Base-by-base conservation (phyloP, 805 yeast species). In the Cyberlindnera xishuangbannaensis region DNA sequence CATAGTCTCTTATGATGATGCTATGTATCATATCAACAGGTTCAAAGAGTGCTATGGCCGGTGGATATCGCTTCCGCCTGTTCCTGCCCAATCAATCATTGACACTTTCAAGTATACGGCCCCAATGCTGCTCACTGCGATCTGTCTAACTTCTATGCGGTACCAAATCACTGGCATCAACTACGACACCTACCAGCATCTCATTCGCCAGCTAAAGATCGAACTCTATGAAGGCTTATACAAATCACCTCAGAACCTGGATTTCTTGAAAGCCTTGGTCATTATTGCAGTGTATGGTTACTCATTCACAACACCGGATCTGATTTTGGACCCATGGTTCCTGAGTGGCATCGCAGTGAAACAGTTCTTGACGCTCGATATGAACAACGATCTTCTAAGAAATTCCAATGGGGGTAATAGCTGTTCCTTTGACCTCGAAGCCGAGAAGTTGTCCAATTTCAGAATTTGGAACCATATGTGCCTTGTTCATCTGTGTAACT, bases 391-490 rank as follows among this genome's bases (percentile, higher is more conserved):
- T 30, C 45, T 44, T 25, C 34, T 47, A 19, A 26, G 28, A 7
- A 18, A 40, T 18, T 23, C 33, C 28, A 22, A 40, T 43, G 35
- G 52, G 41, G 7, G 44, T 33, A 25, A 48, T 34, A 7, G 30
- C 15, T n/a, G 3, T 25, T 14, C 24, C 18, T 46, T 24, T 19
- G 34, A 52, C 23, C 56, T 59, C 3, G 67, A 63, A 24, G 48
- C 53, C 2, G 44, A 41, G 17, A 41, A 28, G 20, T 14, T 78
- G 25, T 71, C 83, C 1, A 61, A 73, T 5, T 69, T 75, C 42
- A 61, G 92, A 28, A 66, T 82, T 7, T 80, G 84, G 73, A 83
- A 83, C 54, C 87, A 81, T 43, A 59, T 83, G 34, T 69, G 78
- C 18, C 59, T 83, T 33, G 80, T 72, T 4, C 92, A 83, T 47